phyloP scores from a whole-genome alignment of 2,329 filamentous ascomycete species.

The Colletotrichum tanaceti region DNA sequence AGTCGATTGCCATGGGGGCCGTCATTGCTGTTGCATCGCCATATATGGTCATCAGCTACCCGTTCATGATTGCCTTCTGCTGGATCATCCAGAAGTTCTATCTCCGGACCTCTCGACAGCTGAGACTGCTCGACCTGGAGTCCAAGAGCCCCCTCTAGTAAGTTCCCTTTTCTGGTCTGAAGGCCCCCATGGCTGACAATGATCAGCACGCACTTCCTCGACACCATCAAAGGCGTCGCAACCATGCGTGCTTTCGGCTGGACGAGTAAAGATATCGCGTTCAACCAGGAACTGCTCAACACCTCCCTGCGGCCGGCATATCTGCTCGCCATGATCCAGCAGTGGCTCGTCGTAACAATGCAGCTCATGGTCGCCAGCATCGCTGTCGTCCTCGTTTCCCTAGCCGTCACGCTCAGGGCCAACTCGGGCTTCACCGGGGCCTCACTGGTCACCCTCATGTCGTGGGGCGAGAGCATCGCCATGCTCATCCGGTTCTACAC shows the following conservation, averaged over 20 bases:
- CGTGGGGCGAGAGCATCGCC: conserved; percentile 46
- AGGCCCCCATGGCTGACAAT: background rate
- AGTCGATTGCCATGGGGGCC: conserved; percentile 53
- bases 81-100: conserved; percentile 66
- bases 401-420: conserved; percentile 55
- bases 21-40: conserved; percentile 54
- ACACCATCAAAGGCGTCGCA: conserved; percentile 62
- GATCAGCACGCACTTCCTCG: conserved; percentile 57
- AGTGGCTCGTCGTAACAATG: conserved; percentile 64
- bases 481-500: conserved; percentile 49
- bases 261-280: conserved; percentile 55
- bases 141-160: conserved; percentile 66
- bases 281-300: conserved; percentile 60
- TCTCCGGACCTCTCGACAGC: conserved; percentile 66
- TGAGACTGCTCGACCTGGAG: conserved; percentile 68
- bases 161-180: conserved; percentile 18
- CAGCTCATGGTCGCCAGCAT: conserved; percentile 60
- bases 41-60: conserved; percentile 59
- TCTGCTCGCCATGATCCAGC: conserved; percentile 64
- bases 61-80: conserved; percentile 54
- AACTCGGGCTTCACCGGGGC: conserved; percentile 51
- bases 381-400: conserved; percentile 59
- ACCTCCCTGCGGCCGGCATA: conserved; percentile 66
- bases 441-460: conserved; percentile 50
- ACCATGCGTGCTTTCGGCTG: conserved; percentile 67